phyloP scores from a whole-genome alignment of 176 grass and related monocot genomes.

The Miscanthus lutarioriparius region DNA sequence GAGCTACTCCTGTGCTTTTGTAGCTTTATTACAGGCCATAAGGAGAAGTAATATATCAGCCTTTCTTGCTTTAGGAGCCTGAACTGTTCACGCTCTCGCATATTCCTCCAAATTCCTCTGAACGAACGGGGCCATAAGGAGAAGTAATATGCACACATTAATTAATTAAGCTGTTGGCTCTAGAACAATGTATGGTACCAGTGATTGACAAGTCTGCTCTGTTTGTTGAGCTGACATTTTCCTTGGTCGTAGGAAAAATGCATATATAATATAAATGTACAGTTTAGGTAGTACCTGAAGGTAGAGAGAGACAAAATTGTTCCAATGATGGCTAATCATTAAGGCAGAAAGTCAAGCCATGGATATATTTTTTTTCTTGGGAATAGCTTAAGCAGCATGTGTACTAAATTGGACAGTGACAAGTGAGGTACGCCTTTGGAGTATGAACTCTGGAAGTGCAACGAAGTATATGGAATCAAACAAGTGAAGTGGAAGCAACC shows the following conservation, averaged over 20 bases:
- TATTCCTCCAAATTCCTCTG: no score
- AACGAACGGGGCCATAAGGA: no score
- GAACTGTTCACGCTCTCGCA: no score
- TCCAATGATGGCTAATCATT: slow-evolving; percentile 11
- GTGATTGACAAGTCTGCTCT: slow-evolving; percentile 25
- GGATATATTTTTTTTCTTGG: not conserved
- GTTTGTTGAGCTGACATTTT: slow-evolving; percentile 20
- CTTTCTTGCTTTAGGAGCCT: no score
- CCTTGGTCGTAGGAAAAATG: not conserved
- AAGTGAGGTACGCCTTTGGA: slow-evolving; percentile 1
- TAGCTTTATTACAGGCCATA: no score
- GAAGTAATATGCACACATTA: not conserved
- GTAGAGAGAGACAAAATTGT: no score
- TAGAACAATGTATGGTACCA: slow-evolving; percentile 25
- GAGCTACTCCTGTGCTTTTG: not conserved
- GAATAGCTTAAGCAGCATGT: not conserved
- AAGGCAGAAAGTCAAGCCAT: slow-evolving; percentile 35
- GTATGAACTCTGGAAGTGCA: slow-evolving; percentile 33
- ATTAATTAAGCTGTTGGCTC: not conserved
- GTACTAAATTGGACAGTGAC: not conserved
- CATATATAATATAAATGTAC: slow-evolving; percentile 4
- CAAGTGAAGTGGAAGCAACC: slow-evolving; percentile 33
- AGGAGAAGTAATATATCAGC: no score
- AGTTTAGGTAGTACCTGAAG: no score
- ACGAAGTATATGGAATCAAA: slow-evolving; percentile 18